Evolutionary conservation across 2,329 filamentous ascomycete genomes (phyloP), one percentile per base, ranked within the genome.

Genomic region (Sclerotinia spermophila): DNA sequence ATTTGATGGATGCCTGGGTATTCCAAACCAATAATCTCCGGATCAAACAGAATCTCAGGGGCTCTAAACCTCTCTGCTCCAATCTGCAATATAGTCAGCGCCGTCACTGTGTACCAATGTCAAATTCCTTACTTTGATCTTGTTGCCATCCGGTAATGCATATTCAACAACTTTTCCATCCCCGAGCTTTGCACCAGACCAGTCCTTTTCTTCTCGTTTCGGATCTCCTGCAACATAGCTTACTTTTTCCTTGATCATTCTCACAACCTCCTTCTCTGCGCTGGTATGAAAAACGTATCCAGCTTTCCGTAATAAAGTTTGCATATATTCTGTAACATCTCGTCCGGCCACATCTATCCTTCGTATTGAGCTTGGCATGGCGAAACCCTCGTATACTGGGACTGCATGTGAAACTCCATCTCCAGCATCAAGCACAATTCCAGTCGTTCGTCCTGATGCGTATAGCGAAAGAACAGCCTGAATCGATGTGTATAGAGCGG

Each of bases 1-100:
- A 99, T 97, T 82, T 99, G 96, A 82, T 99, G 96, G 69, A 99
- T 91, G 72, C 96, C 96, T 8, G 94, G 93, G 83, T 97, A 99
- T 82, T 99, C 96, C 67, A 97, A 89, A 17, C 96, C 94, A 77
- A 99, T 97, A 77, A 99, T 90, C 79, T 98, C 96, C 5, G 96
- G 96, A 77, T 98, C 95, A 81, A 99, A 99, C 40, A 99, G 87
- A 76, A 99, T 98, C 81, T 99, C 96, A 1, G 96, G 94, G 4
- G 96, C 96, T 74, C 96, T 89, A 86, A 98, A 99, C 65, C 96
- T 90, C 82, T 99, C 96, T 72, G 94, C 88, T 62, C 96, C 96
- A 80, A 98, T 87, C 91, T 96, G 79, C 64, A 59, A 59, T 33
- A 55, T 33, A 70, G 70, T 78, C 30, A 78, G 72, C 42, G 19